phyloP scores from a whole-genome alignment of 169 alveolate species.

The Plasmodium adleri region DNA sequence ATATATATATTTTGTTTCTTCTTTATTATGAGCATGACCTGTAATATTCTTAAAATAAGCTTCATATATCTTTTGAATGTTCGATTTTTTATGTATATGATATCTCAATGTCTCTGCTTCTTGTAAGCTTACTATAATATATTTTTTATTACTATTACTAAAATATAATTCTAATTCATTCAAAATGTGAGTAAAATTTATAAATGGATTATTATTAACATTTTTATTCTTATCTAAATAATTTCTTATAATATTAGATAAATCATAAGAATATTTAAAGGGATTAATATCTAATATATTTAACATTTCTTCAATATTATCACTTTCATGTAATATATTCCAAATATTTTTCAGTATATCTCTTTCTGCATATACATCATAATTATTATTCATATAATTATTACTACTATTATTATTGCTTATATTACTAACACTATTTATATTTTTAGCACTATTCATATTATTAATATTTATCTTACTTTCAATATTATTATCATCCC shows the following conservation, averaged over 20 bases:
- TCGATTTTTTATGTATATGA: constrained; percentile 42
- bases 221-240: constrained; percentile 36
- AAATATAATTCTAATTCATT: constrained; percentile 60
- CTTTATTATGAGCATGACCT: background rate
- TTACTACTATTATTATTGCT: background rate
- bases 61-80: constrained; percentile 12
- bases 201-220: constrained; percentile 7
- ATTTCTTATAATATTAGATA: constrained; percentile 38
- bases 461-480: constrained; percentile 4
- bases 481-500: background rate
- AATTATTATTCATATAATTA: constrained; percentile 33
- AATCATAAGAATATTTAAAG: constrained; percentile 66
- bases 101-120: constrained; percentile 77
- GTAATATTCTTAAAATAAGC: background rate
- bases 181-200: constrained; percentile 24
- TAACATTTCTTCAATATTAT: constrained; percentile 46
- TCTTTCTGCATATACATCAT: constrained; percentile 63
- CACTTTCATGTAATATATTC: constrained; percentile 43
- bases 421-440: too few relatives aligned
- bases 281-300: constrained; percentile 70
- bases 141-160: constrained; percentile 67
- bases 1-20: background rate
- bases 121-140: constrained; percentile 65
- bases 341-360: constrained; percentile 61
- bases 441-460: background rate